Percentiles rank a stretch among this genome's conserved stretches.
Evolutionary conservation across 257 asterid genomes (phyloP).

Genomic region (Solanum dulcamara): DNA sequence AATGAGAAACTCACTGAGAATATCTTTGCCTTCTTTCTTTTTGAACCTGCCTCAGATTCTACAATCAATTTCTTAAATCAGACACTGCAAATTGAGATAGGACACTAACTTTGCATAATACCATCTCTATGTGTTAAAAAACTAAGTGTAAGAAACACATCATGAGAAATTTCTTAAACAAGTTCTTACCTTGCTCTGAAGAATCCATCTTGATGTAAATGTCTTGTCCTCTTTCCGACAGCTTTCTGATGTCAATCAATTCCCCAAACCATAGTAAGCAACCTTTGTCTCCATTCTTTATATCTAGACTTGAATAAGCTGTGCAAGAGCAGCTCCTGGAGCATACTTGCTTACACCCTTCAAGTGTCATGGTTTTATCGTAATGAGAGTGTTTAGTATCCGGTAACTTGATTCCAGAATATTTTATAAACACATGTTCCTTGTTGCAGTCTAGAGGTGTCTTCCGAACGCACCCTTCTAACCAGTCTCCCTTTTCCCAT

Average conservation of each 20-base stretch:
- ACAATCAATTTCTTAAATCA: not conserved
- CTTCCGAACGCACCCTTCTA: slow-evolving; percentile 12
- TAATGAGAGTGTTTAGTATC: not conserved
- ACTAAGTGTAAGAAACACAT: not conserved
- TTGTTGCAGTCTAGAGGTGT: slow-evolving; percentile 4
- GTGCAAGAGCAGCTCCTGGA: slow-evolving; percentile 13
- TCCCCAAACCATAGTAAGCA: slow-evolving; percentile 22
- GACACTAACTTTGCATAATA: not conserved
- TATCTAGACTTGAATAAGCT: slow-evolving; percentile 16
- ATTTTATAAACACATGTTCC: not conserved
- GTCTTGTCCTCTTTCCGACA: slow-evolving; percentile 11
- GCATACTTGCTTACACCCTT: slow-evolving; percentile 12
- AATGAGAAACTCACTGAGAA: not conserved
- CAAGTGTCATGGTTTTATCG: not conserved
- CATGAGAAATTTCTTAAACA: not conserved
- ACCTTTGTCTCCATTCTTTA: slow-evolving; percentile 15
- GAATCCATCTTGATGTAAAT: slow-evolving; percentile 14
- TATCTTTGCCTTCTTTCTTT: not conserved
- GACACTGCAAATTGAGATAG: not conserved
- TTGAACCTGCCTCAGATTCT: not conserved
- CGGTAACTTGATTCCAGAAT: not conserved
- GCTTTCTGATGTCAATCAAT: slow-evolving; percentile 5
- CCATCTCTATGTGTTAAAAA: not conserved
- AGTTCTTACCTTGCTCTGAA: slow-evolving; percentile 6
- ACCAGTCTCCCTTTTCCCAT: slow-evolving; percentile 13